A percentile compares a stretch with the other conserved stretches of the same genome.
phyloP scores from a whole-genome alignment of 1,284 basidiomycete species.

The Austropuccinia psidii region DNA sequence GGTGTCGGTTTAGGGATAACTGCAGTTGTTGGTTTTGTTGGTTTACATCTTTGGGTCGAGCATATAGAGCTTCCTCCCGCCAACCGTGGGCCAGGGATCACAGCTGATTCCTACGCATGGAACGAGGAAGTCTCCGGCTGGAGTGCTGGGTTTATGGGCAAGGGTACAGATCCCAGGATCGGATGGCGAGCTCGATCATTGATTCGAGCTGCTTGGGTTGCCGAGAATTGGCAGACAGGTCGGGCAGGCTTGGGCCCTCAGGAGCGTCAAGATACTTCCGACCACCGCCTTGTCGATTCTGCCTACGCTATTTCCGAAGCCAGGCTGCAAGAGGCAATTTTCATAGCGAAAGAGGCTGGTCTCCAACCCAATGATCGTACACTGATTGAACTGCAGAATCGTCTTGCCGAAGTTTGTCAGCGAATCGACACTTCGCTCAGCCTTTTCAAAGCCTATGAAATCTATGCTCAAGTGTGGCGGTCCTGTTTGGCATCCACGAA shows the following conservation, averaged over 20 bases:
- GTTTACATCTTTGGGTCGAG: slow-evolving; percentile 43
- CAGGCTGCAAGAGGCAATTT: slow-evolving; percentile 41
- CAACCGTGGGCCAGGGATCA: too few species aligned
- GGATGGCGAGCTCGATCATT: slow-evolving; percentile 40
- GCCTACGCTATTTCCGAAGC: slow-evolving; percentile 42
- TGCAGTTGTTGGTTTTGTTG: slow-evolving; percentile 35
- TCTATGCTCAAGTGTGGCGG: slow-evolving; percentile 21
- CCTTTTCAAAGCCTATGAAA: slow-evolving; percentile 9
- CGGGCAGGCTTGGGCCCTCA: not conserved
- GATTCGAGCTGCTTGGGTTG: slow-evolving; percentile 42
- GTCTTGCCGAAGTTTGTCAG: slow-evolving; percentile 41
- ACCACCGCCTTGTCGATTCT: slow-evolving; percentile 39
- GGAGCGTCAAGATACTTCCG: not conserved
- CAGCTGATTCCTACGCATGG: too few species aligned
- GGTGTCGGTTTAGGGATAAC: slow-evolving; percentile 39
- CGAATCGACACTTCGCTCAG: slow-evolving; percentile 38
- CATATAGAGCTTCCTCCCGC: slow-evolving; percentile 36
- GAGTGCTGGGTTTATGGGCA: slow-evolving; percentile 40
- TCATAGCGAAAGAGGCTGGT: slow-evolving; percentile 37
- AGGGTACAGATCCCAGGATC: slow-evolving; percentile 43
- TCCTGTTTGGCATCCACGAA: not conserved
- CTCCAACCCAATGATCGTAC: slow-evolving; percentile 40
- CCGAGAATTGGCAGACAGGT: slow-evolving; percentile 40
- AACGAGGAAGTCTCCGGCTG: slow-evolving; percentile 41
- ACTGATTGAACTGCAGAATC: slow-evolving; percentile 42